phyloP scores from a whole-genome alignment of 2,329 filamentous ascomycete species.

The Didymella sp. region DNA sequence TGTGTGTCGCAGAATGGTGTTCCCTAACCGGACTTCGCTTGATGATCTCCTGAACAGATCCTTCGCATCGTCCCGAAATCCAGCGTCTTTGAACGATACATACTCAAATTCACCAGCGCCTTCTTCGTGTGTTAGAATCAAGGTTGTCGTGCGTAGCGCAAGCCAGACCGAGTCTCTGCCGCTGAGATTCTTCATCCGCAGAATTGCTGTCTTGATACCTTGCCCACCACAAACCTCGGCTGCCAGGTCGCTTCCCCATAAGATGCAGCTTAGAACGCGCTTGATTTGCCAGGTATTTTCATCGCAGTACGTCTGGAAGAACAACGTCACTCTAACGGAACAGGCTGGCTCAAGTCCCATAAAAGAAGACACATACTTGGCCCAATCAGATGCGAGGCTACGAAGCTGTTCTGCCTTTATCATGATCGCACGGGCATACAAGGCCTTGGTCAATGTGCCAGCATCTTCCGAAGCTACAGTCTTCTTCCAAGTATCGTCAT shows the following conservation, averaged over 20 bases:
- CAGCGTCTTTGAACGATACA: neutral
- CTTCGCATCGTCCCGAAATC: neutral
- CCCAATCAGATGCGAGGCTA: neutral
- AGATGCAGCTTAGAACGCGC: neutral
- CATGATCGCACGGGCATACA: neutral
- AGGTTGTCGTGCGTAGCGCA: neutral
- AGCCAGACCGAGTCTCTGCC: neutral
- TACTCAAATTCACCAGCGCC: neutral
- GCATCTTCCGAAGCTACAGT: neutral
- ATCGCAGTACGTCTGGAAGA: constrained; percentile 12
- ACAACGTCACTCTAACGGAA: no score
- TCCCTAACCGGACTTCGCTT: no score
- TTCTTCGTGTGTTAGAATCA: neutral
- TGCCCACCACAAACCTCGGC: no score
- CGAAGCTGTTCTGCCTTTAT: neutral
- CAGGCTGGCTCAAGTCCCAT: no score
- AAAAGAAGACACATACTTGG: no score
- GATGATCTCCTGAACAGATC: neutral
- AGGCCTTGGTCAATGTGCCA: neutral
- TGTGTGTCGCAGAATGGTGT: neutral
- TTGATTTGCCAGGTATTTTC: constrained; percentile 16
- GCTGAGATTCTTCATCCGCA: neutral
- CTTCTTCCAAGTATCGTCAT: neutral
- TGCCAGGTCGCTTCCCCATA: neutral
- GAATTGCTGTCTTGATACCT: neutral